Evolutionary conservation across 208 protist genomes (phyloP).

Genomic region (Trypanosoma theileri): DNA sequence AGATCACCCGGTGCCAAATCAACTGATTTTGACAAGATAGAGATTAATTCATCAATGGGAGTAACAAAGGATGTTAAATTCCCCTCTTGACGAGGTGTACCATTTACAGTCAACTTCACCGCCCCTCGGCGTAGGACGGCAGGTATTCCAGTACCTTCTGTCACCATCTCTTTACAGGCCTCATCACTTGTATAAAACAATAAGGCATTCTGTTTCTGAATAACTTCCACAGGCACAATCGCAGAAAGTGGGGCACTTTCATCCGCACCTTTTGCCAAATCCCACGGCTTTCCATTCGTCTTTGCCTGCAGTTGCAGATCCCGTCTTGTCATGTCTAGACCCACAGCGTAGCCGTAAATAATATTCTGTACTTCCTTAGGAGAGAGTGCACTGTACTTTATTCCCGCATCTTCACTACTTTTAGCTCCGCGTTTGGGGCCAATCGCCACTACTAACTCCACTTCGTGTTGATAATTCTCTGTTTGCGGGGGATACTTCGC

Average conservation of each 20-base stretch:
- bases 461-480: conserved; percentile 81
- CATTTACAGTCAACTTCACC: conserved; percentile 75
- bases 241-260: conserved; percentile 59
- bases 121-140: conserved; percentile 31
- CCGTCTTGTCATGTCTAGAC: conserved; percentile 88
- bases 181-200: conserved; percentile 39
- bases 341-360: conserved; percentile 80
- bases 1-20: conserved; percentile 81
- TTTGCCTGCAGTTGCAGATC: conserved; percentile 80
- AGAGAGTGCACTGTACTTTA: conserved; percentile 38
- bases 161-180: conserved; percentile 3
- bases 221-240: conserved; percentile 41
- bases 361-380: conserved; percentile 46
- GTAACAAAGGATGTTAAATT: conserved; percentile 68
- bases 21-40: conserved; percentile 66
- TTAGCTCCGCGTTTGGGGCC: conserved; percentile 15
- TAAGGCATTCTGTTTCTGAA: conserved; percentile 30
- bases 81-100: conserved; percentile 52
- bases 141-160: background rate
- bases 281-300: conserved; percentile 73
- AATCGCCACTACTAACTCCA: conserved; percentile 81
- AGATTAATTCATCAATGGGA: conserved; percentile 53
- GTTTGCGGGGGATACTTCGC: conserved; percentile 63
- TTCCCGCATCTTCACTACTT: background rate
- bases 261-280: conserved; percentile 84